Evolutionary conservation across 371 early-diverging fungal species (phyloP), one percentile per base, ranked within the genome.

Genomic region (Apophysomyces variabilis): DNA sequence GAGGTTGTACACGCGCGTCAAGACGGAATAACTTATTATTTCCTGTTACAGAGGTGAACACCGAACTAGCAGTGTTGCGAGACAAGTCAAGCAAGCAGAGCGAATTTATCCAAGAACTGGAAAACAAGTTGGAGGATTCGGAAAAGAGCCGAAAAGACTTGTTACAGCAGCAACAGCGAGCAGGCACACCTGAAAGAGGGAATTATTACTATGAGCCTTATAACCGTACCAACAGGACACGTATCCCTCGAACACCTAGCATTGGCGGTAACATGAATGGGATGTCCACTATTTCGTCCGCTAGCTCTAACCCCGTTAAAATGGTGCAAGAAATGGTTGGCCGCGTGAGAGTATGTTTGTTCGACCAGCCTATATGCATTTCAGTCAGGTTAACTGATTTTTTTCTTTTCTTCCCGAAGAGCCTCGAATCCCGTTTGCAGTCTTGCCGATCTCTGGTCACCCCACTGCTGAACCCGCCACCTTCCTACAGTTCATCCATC

Each of bases 251-350:
- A 4, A 75, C 74, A 26, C 60, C 67, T 7, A 74, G 66, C 12
- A 50, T 67, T 5, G 59, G 65, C 26, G 64, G 64, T 32, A 37
- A 47, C 12, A n/a, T 56, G 45, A 59, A 56, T 14, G 71, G 66
- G 13, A 50, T 50, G 54, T 21, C 41, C 11, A 56, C 67, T 1
- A 32, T 70, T n/a, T 71, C 79, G 35, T 41, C 74, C 35, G 61
- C 68, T 5, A 66, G 72, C 9, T 72, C 79, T 1, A 90, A 87
- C 69, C 87, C 88, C 7, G 88, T 89, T 58, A 86, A 83, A 60
- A 86, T 87, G 81, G 88, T 88, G 18, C 88, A 88, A 72, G 88
- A 89, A 37, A 89, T 89, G 86, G 87, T 89, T n/a, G 85, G 88
- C 37, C 80, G 90, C 37, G 90, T 89, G 45, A 86, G 87, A 78